These are phyloP conservation scores for Peterozyma xylosa DNA, from an alignment of 805 yeast species.

Conservation along the genomic window DNA sequence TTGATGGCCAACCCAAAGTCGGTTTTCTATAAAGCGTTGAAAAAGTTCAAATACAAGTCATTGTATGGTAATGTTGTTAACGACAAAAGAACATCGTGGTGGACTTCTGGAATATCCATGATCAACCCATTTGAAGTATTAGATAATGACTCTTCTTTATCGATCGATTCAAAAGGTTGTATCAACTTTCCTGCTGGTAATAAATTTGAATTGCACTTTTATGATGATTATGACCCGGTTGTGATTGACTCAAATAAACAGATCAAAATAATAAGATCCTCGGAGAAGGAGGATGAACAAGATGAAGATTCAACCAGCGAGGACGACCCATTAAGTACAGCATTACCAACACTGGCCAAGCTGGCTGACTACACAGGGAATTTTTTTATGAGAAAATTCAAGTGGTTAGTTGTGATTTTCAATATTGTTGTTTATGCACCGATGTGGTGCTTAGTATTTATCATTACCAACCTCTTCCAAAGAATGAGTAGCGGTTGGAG, in stretches of 20 bases:
- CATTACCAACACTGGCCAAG: neutral
- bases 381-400: constrained; percentile 30
- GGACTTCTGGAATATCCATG: constrained; percentile 65
- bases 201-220: constrained; percentile 32
- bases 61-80: constrained; percentile 73
- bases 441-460: constrained; percentile 52
- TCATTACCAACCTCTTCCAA: constrained; percentile 32
- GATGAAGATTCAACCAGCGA: neutral
- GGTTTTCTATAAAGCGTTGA: constrained; percentile 49
- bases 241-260: constrained; percentile 45
- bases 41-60: constrained; percentile 41
- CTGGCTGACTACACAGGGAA: constrained; percentile 11
- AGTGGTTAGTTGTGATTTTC: constrained; percentile 40
- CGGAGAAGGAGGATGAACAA: neutral
- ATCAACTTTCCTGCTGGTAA: constrained; percentile 28
- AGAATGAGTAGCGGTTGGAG: constrained; percentile 23
- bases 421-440: constrained; percentile 51
- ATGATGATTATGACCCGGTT: constrained; percentile 48
- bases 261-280: constrained; percentile 18
- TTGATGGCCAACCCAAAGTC: constrained; percentile 61
- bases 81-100: constrained; percentile 78
- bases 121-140: constrained; percentile 49
- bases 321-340: neutral
- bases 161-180: constrained; percentile 34
- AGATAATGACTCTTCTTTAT: constrained; percentile 22